A percentile compares a stretch with the other conserved stretches of the same genome.
Conservation (phyloP, 2,329 filamentous ascomycete genomes). For the Nemania serpens region DNA sequence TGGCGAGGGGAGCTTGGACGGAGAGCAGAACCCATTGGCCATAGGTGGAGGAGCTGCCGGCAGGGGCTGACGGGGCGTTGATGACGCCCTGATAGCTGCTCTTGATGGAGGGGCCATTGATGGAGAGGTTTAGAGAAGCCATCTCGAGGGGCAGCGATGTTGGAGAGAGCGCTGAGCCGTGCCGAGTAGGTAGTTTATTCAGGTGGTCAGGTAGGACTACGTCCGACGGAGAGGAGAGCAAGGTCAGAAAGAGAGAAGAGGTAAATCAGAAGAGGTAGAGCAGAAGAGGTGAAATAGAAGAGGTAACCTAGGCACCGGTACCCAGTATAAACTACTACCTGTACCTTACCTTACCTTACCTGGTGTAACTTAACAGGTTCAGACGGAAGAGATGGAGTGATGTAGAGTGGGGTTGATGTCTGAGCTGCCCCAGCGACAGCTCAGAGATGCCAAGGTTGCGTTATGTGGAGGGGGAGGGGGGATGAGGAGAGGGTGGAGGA, state of each 20-base stretch:
- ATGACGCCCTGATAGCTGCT: constrained; percentile 71
- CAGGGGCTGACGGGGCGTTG: constrained; percentile 55
- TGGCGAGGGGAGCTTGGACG: constrained; percentile 88
- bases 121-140: constrained; percentile 80
- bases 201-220: constrained; percentile 19
- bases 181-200: constrained; percentile 13
- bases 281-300: neutral
- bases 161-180: constrained; percentile 25
- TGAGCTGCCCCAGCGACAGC: constrained; percentile 31
- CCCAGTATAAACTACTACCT: no score
- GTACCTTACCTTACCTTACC: no score
- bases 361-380: neutral
- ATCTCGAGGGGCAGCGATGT: constrained; percentile 51
- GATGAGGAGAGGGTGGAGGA: neutral
- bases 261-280: neutral
- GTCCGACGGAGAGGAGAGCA: constrained; percentile 16
- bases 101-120: constrained; percentile 81
- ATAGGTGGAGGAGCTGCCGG: constrained; percentile 73
- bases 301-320: neutral
- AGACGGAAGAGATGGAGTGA: constrained; percentile 22
- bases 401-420: constrained; percentile 39
- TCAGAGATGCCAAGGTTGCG: constrained; percentile 1
- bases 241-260: neutral
- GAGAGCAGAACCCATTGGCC: constrained; percentile 94
- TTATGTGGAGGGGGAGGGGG: neutral